These are phyloP conservation scores for Tricholoma hemisulphureum DNA, from an alignment of 768 basidiomycete species.

Conservation along the genomic window DNA sequence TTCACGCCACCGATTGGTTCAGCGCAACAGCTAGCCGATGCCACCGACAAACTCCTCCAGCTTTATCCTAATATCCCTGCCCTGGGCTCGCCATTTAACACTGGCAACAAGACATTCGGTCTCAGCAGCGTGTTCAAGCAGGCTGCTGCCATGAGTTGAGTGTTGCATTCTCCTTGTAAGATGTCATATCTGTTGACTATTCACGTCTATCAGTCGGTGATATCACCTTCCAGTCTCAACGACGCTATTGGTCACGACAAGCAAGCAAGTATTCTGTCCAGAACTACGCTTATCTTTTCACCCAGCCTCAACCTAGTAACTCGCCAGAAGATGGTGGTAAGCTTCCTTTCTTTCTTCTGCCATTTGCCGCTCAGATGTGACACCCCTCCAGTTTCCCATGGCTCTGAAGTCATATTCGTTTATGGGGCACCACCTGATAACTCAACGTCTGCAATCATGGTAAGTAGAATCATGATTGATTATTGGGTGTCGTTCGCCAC, in stretches of 20 bases:
- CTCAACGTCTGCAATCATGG: slow-evolving; percentile 14
- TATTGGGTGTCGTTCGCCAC: slow-evolving; percentile 49
- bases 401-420: slow-evolving; percentile 30
- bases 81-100: slow-evolving; percentile 43
- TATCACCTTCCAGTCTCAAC: slow-evolving; percentile 33
- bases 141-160: slow-evolving; percentile 29
- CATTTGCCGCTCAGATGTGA: background rate
- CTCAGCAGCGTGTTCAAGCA: slow-evolving; percentile 39
- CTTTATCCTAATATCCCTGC: slow-evolving; percentile 44
- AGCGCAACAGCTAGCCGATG: slow-evolving; percentile 9
- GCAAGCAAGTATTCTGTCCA: slow-evolving; percentile 32
- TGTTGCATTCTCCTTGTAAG: background rate
- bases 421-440: slow-evolving; percentile 23
- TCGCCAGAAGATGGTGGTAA: background rate
- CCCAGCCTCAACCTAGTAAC: slow-evolving; percentile 28
- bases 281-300: slow-evolving; percentile 39
- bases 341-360: background rate
- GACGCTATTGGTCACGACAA: slow-evolving; percentile 34
- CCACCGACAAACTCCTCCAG: slow-evolving; percentile 25
- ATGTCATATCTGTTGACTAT: background rate
- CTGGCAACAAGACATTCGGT: slow-evolving; percentile 45
- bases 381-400: slow-evolving; percentile 26
- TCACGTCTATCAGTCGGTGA: slow-evolving; percentile 25
- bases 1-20: slow-evolving; percentile 27
- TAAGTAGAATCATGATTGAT: slow-evolving; percentile 39